Base-by-base conservation (phyloP, 495 filamentous ascomycete species). In the Daldinia concentrica region DNA sequence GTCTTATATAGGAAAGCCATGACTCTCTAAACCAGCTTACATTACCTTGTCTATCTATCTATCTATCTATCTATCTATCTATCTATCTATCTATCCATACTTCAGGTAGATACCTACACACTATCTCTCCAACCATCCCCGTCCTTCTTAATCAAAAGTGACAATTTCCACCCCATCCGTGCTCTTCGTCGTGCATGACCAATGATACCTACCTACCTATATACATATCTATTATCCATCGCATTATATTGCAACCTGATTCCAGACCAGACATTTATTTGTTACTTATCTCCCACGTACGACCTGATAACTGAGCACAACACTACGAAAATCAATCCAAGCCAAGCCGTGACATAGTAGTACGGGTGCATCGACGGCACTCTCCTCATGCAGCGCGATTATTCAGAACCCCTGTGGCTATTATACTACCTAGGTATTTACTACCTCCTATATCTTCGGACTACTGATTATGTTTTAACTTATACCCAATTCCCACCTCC, bases 351-450 rank as follows among this genome's bases (percentile, higher is more conserved):
- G 17, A 36, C 34, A 36, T 36, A 1, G 34, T 36, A n/a, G 39
- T 41, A 41, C 17, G 15, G 39, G 39, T 45, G 19, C 50, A 41
- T 39, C 14, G 54, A 26, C 34, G 27, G 14, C 57, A 63, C 58
- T 30, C 39, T 62, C 32, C 34, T 39, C 32, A 67, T 66, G 69
- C 69, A 72, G 17, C 50, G 64, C 69, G 69, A 68, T 72, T 72
- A 68, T 64, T 72, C 69, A 72, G 69, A 62, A 34, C 64, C 66
- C 26, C 58, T 24, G 6, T 24, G 17, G 24, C 43, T 48, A 36
- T 12, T 36, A 36, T 36, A 12, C 32, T 36, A 12, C 34, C 34
- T 36, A 39, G 30, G 56, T 30, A 43, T 29, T 34, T 19, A 9
- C 43, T 24, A 48, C 17, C 6, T 48, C 17, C 6, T 48, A 9